Percentiles rank a stretch among this genome's conserved stretches.
Conservation (phyloP, 2,329 filamentous ascomycete genomes). For the Geosmithia morbida region DNA sequence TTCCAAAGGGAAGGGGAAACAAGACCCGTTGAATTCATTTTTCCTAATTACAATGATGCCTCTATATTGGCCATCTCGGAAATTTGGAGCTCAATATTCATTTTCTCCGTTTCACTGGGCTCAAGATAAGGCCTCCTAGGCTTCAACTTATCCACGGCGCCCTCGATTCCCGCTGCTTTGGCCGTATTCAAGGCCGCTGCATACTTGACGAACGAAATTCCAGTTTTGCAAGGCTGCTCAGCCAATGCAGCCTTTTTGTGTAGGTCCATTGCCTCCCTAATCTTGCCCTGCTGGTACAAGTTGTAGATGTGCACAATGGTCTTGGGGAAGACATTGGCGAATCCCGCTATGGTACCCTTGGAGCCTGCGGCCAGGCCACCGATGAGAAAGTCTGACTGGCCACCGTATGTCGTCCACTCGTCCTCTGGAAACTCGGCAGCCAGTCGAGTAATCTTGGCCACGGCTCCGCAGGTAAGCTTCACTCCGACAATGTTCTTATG, state of each 20-base stretch:
- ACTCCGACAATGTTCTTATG: conserved; percentile 42
- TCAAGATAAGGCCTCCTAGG: conserved; percentile 47
- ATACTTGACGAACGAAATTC: conserved; percentile 54
- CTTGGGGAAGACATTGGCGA: conserved; percentile 47
- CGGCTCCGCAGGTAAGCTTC: conserved; percentile 46
- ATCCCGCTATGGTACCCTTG: conserved; percentile 45
- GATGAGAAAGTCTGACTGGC: conserved; percentile 59
- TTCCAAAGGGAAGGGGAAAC: neutral
- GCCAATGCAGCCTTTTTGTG: conserved; percentile 49
- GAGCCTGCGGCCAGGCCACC: conserved; percentile 43
- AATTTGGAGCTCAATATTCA: conserved; percentile 23
- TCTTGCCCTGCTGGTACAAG: conserved; percentile 42
- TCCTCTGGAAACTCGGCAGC: conserved; percentile 15
- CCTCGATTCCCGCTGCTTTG: conserved; percentile 41
- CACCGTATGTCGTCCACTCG: conserved; percentile 42
- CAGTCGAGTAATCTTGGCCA: conserved; percentile 44
- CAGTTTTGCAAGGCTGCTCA: conserved; percentile 50
- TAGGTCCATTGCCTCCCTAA: conserved; percentile 41
- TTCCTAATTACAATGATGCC: conserved; percentile 4
- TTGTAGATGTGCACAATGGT: conserved; percentile 43
- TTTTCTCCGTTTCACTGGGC: conserved; percentile 26
- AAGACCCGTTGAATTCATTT: neutral
- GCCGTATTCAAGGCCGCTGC: conserved; percentile 48
- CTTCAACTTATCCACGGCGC: conserved; percentile 39
- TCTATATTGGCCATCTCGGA: conserved; percentile 27